Conservation (phyloP, 1,284 basidiomycete species). For the Heterobasidion irregulare region DNA sequence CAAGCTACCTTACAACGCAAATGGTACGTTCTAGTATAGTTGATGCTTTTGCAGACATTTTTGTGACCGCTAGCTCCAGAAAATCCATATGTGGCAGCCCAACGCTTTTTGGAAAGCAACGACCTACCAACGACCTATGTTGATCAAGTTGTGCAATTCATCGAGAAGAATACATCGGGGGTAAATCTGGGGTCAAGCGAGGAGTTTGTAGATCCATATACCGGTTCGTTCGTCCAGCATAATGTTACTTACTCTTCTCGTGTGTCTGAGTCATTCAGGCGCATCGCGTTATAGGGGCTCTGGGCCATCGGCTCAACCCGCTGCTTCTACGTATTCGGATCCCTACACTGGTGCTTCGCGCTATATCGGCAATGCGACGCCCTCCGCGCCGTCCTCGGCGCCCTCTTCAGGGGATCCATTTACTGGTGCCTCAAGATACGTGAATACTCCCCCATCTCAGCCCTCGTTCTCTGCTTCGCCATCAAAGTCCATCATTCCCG, state of each 20-base stretch:
- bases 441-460: constrained; percentile 1
- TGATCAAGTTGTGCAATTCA: constrained; percentile 91
- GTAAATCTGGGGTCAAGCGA: constrained; percentile 59
- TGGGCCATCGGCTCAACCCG: constrained; percentile 8
- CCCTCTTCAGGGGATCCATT: constrained; percentile 8
- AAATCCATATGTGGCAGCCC: constrained; percentile 87
- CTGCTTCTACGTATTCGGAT: constrained; percentile 7
- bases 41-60: not conserved
- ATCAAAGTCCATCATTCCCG: constrained; percentile 42
- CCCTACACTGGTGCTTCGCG: constrained; percentile 13
- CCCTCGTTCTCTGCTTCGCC: constrained; percentile 9
- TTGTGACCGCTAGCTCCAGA: constrained; percentile 39
- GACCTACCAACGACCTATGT: constrained; percentile 80
- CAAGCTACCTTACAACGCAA: constrained; percentile 90
- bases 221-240: constrained; percentile 40
- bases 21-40: constrained; percentile 42
- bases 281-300: constrained; percentile 49
- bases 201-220: constrained; percentile 82
- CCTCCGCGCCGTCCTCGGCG: constrained; percentile 19
- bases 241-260: not conserved
- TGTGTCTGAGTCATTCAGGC: constrained; percentile 23
- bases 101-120: constrained; percentile 81
- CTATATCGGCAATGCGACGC: constrained; percentile 8
- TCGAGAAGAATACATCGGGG: constrained; percentile 85
- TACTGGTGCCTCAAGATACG: constrained; percentile 9